Base-by-base conservation (phyloP, 192 early-diverging fungal genomes). In the Rhizoclosmatium globosum region DNA sequence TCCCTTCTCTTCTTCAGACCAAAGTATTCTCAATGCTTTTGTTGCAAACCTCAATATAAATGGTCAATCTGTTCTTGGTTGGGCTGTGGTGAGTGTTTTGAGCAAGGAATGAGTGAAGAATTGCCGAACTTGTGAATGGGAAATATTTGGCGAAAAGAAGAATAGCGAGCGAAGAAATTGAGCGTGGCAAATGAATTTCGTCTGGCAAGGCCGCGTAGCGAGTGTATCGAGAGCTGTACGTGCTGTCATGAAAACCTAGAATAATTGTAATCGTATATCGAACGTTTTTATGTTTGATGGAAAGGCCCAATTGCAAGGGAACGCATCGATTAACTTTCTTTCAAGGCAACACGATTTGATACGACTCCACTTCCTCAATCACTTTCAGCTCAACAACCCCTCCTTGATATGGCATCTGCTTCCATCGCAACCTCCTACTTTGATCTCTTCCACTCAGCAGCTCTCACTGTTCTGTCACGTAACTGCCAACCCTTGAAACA, bases 401-500 rank as follows among this genome's bases (percentile, higher is more conserved):
- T 72, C 7, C 53, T 72, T 9, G 71, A 72, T 31, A 58, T 58
- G 53, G 56, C 47, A 43, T 72, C 23, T 23, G 71, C 53, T 7
- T 23, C 31, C 2, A 72, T 79, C 60, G 77, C 77, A 42, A 60
- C 77, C 15, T 53, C 69, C 48, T 64, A 58, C 44, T 79, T 79
- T 61, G 77, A 79, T 61, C 42, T 71, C 47, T 79, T 79, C 41
- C 67, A 70, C 60, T 60, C 68, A 9, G 68, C 67, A 19, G 56
- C 68, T 13, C 44, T 79, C 17, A 70, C 42, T 9, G 77, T 61
- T n/a, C 59, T 79, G 9, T 66, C 77, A 3, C 9, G 50, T 7
- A 79, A 79, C 45, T 79, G 77, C 77, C 39, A 62, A 39, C 74
- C 60, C n/a, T 46, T 65, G 23, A 79, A 56, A 17, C 47, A 7